These are phyloP conservation scores for Verticillium alfalfae DNA, from an alignment of 2,329 filamentous ascomycete species.

Conservation along the genomic window DNA sequence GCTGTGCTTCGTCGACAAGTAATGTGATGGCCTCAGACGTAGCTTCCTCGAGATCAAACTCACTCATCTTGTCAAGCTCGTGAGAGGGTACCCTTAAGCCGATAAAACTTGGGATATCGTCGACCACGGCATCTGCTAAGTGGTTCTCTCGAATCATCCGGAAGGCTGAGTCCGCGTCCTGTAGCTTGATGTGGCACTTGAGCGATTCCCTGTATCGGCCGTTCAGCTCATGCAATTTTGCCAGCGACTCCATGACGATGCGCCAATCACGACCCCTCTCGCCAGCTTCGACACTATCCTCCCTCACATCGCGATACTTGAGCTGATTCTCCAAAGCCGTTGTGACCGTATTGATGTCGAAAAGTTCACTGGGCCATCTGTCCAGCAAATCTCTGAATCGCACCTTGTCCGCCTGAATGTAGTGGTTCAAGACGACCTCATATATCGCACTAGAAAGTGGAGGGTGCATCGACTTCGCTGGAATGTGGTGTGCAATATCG, in stretches of 20 bases:
- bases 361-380: constrained; percentile 78
- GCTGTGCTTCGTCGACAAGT: constrained; percentile 85
- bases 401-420: constrained; percentile 71
- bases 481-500: constrained; percentile 82
- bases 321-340: constrained; percentile 79
- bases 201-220: constrained; percentile 80
- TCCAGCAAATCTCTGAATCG: constrained; percentile 76
- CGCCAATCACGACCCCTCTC: constrained; percentile 77
- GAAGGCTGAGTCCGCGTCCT: constrained; percentile 89
- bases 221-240: constrained; percentile 76
- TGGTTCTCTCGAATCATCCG: constrained; percentile 80
- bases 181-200: constrained; percentile 80
- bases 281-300: constrained; percentile 71
- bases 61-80: constrained; percentile 58
- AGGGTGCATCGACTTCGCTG: constrained; percentile 69
- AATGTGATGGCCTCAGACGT: constrained; percentile 80
- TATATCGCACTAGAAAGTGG: constrained; percentile 79
- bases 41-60: constrained; percentile 68
- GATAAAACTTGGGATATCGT: constrained; percentile 87
- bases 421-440: constrained; percentile 83
- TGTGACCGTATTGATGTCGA: constrained; percentile 71
- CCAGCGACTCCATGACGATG: constrained; percentile 80
- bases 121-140: constrained; percentile 80
- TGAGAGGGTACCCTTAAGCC: constrained; percentile 75
- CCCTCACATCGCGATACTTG: constrained; percentile 65